Conservation (phyloP, 2,329 filamentous ascomycete genomes). For the Pseudogymnoascus sp. region DNA sequence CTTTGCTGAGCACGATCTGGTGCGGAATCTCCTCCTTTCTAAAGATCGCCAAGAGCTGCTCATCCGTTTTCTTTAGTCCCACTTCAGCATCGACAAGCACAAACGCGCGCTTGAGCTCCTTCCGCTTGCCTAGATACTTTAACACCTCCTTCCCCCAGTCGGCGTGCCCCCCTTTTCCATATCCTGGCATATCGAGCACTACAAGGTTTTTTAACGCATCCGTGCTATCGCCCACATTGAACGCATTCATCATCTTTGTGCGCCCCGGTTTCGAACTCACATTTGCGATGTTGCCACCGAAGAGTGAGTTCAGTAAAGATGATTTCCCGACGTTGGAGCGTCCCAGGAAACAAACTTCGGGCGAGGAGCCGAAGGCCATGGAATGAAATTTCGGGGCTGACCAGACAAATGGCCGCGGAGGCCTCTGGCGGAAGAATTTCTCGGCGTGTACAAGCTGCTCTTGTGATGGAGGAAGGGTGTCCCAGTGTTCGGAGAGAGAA, state of each 20-base stretch:
- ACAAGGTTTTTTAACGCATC: slow-evolving; percentile 34
- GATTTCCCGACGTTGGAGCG: slow-evolving; percentile 65
- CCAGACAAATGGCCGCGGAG: slow-evolving; percentile 46
- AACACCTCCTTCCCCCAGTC: slow-evolving; percentile 60
- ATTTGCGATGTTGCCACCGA: slow-evolving; percentile 41
- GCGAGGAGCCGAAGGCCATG: slow-evolving; percentile 39
- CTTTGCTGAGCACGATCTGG: slow-evolving; percentile 59
- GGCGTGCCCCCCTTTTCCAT: slow-evolving; percentile 51
- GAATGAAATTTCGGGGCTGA: slow-evolving; percentile 50
- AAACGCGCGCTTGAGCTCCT: slow-evolving; percentile 51
- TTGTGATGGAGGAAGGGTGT: slow-evolving; percentile 36
- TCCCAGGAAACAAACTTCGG: slow-evolving; percentile 48
- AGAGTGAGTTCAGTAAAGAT: slow-evolving; percentile 55
- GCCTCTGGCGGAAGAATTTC: slow-evolving; percentile 37
- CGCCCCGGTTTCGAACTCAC: slow-evolving; percentile 51
- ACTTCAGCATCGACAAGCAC: slow-evolving; percentile 55
- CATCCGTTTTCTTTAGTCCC: slow-evolving; percentile 53
- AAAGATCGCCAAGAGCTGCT: slow-evolving; percentile 47
- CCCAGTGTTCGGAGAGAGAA: slow-evolving; percentile 39
- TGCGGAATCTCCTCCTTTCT: slow-evolving; percentile 48
- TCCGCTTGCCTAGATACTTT: slow-evolving; percentile 55
- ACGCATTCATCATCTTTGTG: slow-evolving; percentile 59
- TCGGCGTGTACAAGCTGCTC: slow-evolving; percentile 37
- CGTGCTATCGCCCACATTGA: slow-evolving; percentile 42
- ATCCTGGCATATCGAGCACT: slow-evolving; percentile 64